These are phyloP conservation scores for Tephrocybe sp. DNA, from an alignment of 768 basidiomycete genomes.

Conservation along the genomic window DNA sequence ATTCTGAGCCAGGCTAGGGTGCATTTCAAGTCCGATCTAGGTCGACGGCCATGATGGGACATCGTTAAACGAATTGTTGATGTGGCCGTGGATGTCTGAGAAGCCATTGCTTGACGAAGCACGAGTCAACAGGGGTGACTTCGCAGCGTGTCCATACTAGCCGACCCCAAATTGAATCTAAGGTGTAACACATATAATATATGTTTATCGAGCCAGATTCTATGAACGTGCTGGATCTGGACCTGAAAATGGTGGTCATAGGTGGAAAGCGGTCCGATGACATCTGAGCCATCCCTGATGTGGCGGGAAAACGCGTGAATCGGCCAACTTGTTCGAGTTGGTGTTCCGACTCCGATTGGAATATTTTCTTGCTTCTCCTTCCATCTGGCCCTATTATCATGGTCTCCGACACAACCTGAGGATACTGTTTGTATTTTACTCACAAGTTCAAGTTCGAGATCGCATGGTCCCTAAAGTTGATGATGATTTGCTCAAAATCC, in stretches of 20 bases:
- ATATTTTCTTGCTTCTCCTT: too few relatives aligned
- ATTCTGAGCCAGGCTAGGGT: conserved; percentile 37
- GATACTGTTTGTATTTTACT: too few relatives aligned
- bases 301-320: too few relatives aligned
- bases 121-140: not conserved
- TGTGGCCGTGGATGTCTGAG: not conserved
- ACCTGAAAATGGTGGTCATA: conserved; percentile 1
- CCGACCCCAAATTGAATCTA: conserved; percentile 2
- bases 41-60: not conserved
- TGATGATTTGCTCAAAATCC: too few relatives aligned
- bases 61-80: conserved; percentile 5
- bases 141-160: not conserved
- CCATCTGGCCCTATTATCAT: too few relatives aligned
- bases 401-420: too few relatives aligned
- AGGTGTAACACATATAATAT: not conserved
- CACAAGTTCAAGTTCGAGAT: too few relatives aligned
- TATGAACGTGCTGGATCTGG: not conserved
- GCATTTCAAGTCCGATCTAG: conserved; percentile 8
- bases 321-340: too few relatives aligned
- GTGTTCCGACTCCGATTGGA: too few relatives aligned
- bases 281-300: too few relatives aligned
- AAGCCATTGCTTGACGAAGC: not conserved
- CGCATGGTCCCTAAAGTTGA: too few relatives aligned
- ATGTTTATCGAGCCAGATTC: not conserved
- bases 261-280: not conserved